Base-by-base conservation (phyloP, 225 moss, liverwort and hornwort species). In the Pseudisothecium myosuroides region DNA sequence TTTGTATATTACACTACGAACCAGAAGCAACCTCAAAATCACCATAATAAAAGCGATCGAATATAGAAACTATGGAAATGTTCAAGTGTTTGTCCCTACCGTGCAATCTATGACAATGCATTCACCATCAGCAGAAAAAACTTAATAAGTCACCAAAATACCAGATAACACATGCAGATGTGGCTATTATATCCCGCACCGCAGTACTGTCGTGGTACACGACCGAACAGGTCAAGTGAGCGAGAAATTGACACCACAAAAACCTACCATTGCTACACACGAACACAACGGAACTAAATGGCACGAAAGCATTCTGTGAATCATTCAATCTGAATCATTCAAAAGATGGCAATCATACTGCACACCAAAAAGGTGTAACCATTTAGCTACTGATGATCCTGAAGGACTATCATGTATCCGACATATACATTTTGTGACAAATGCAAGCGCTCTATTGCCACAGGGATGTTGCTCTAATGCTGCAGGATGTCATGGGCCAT, bases 1-100 rank as follows among this genome's bases (percentile, higher is more conserved):
- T 80, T 90, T 49, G 87, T 56, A 69, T 91, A 76, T 82, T 64
- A 58, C 63, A 80, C 73, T 69, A 88, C 83, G n/a, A 93, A 88
- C 82, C 88, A 90, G 84, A 81, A 69, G 50, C 83, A 69, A 69
- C 60, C 63, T 85, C 69, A 77, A 58, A 47, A 68, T 58, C 36
- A 84, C 27, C 54, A 82, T 39, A 32, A 16, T 56, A 37, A 59
- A 58, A 71, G 85, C 24, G 47, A 73, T 85, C 32, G 14, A 72
- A 78, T 47, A 64, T n/a, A 34, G 34, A 85, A 78, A 85, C 62
- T 80, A 74, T 24, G 19, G 45, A 73, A 74, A 76, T 82, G n/a
- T 45, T n/a, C 14, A 27, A 82, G 66, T 37, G 22, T 28, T 47
- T 87, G 56, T 83, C 54, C 6, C 39, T 62, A 54, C 34, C 52